These are phyloP conservation scores for Pseudodiploospora longispora DNA, from an alignment of 2,329 filamentous ascomycete genomes.

Conservation along the genomic window DNA sequence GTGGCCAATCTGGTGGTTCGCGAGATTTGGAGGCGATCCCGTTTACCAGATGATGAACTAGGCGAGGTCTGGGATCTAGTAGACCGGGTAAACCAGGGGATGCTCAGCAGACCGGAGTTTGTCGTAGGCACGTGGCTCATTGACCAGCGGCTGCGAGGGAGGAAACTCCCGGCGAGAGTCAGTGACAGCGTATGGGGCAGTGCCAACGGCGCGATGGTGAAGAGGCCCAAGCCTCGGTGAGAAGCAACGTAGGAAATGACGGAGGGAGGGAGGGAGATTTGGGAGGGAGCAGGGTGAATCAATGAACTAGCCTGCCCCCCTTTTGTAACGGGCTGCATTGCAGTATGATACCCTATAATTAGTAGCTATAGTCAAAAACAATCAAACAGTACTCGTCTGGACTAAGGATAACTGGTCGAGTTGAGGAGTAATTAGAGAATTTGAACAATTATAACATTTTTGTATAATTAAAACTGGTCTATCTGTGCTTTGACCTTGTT, in stretches of 20 bases:
- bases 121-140: slow-evolving; percentile 78
- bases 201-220: slow-evolving; percentile 40
- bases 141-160: slow-evolving; percentile 69
- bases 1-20: slow-evolving; percentile 62
- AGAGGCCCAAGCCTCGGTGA: slow-evolving; percentile 21
- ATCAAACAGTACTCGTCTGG: no score
- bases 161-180: slow-evolving; percentile 67
- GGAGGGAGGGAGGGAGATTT: background rate
- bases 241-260: background rate
- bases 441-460: no score
- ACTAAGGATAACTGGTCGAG: no score
- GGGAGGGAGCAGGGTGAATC: background rate
- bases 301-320: background rate
- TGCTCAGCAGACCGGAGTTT: slow-evolving; percentile 62
- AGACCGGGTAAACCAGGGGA: slow-evolving; percentile 45
- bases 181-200: slow-evolving; percentile 70
- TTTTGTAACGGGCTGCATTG: no score
- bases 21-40: slow-evolving; percentile 67
- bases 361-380: no score
- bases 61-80: slow-evolving; percentile 73
- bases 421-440: no score
- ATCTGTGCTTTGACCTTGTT: no score
- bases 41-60: slow-evolving; percentile 59
- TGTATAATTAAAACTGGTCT: no score
- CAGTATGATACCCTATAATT: no score